Base-by-base conservation (phyloP, 2,329 filamentous ascomycete species). In the Xylaria arbuscula region DNA sequence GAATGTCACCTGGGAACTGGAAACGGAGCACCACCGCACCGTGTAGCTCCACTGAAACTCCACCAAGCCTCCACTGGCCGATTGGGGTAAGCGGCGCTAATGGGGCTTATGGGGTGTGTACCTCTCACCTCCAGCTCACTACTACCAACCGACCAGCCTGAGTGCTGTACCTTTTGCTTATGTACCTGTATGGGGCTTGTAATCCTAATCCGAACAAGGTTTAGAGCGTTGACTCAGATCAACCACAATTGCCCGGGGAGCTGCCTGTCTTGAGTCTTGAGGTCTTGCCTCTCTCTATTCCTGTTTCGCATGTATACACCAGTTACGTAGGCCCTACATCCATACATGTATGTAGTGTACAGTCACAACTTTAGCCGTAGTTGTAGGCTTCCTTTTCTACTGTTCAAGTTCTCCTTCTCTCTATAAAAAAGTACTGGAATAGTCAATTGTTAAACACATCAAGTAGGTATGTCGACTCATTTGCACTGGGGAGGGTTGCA, bases 141-240 rank as follows among this genome's bases (percentile, higher is more conserved):
- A 2, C 38, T 42, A 15, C 17, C 9, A 5, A 2, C 38, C 38
- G 11, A 15, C 17, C 9, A 5, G 13, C 38, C 13, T 17, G 13
- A 17, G 38, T 10, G 17, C 38, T 42, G 38, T 17, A 42, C 38
- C 17, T 42, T 13, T 15, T 42, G 38, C 38, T 15, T 17, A 5
- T 42, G 38, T 42, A 45, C 6, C 42, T 45, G 13, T 42, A 42
- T 32, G n/a, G 45, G 56, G 45, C 48, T 60, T 48, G 9, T 34
- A 40, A 15, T 3, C n/a, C 60, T 50, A 67, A 13, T 10, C 64
- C 62, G 48, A 55, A 59, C 22, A 28, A 2, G 47, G 62, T 22
- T 66, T 70, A 72, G 64, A 2, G 40, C 15, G 50, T 51, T 70
- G 68, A 66, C 62, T 70, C 68, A 64, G 68, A 68, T n/a, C 34